Conservation (phyloP, 192 early-diverging fungal species). For the Pilobolus umbonatus region DNA sequence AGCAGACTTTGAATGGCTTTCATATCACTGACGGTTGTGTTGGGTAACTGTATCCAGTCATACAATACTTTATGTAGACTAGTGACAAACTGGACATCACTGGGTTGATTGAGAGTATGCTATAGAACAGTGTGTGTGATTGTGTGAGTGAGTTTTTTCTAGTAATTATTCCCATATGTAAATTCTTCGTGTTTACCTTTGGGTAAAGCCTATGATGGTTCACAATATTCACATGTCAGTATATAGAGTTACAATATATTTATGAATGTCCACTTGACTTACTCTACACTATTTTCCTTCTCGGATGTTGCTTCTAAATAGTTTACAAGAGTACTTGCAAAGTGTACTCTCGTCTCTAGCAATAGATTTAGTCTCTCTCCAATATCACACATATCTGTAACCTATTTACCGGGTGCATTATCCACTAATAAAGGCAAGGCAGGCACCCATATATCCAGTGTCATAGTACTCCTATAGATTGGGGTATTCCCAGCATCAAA, state of each 20-base stretch:
- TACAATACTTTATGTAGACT: slow-evolving; percentile 15
- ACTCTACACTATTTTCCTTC: slow-evolving; percentile 23
- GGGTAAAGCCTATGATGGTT: neutral
- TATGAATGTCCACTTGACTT: slow-evolving; percentile 8
- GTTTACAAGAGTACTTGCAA: slow-evolving; percentile 33
- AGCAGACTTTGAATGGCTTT: slow-evolving; percentile 11
- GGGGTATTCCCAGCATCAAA: neutral
- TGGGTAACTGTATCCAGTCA: slow-evolving; percentile 18
- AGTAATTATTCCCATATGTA: neutral
- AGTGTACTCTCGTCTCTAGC: slow-evolving; percentile 32
- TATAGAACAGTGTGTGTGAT: neutral
- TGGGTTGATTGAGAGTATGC: slow-evolving; percentile 11
- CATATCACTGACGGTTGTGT: slow-evolving; percentile 7
- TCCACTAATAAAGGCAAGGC: slow-evolving; percentile 20
- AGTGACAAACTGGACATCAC: slow-evolving; percentile 18
- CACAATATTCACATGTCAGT: neutral
- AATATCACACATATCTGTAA: no score
- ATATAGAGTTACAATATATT: neutral
- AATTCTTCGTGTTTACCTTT: slow-evolving; percentile 6
- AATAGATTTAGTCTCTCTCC: slow-evolving; percentile 13
- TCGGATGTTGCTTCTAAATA: slow-evolving; percentile 35
- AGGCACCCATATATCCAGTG: slow-evolving; percentile 21
- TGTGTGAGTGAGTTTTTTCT: neutral
- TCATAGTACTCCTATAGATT: slow-evolving; percentile 1
- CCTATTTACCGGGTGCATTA: neutral